phyloP scores from a whole-genome alignment of 306 rosid genomes.

The Quercus glauca region DNA sequence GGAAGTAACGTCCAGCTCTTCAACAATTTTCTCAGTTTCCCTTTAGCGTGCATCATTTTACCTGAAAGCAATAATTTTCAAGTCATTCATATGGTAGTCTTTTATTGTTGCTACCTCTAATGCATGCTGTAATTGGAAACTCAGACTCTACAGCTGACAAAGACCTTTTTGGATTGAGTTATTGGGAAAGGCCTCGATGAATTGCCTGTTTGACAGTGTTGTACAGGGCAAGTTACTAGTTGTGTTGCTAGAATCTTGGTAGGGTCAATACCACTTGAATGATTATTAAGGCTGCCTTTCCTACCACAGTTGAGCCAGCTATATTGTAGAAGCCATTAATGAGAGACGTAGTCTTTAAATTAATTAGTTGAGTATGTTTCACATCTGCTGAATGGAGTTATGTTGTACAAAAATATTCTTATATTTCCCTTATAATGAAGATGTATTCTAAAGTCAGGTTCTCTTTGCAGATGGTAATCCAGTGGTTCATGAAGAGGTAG shows the following conservation, averaged over 20 bases:
- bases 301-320: neutral
- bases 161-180: neutral
- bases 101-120: no score
- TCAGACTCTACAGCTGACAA: no score
- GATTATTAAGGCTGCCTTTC: neutral
- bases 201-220: neutral
- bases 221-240: slow-evolving; percentile 1
- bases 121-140: no score
- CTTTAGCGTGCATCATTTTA: neutral
- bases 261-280: slow-evolving; percentile 1
- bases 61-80: neutral
- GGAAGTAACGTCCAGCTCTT: no score
- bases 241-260: slow-evolving; percentile 5
- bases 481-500: slow-evolving; percentile 61
- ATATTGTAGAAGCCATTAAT: neutral
- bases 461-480: slow-evolving; percentile 46
- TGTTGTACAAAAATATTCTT: neutral
- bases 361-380: slow-evolving; percentile 1
- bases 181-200: neutral
- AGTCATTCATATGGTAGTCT: neutral
- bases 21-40: neutral
- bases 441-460: slow-evolving; percentile 1
- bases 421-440: neutral
- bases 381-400: neutral
- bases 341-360: neutral